Base-by-base conservation (phyloP, 768 basidiomycete species). In the Coprinopsis marcescibilis region DNA sequence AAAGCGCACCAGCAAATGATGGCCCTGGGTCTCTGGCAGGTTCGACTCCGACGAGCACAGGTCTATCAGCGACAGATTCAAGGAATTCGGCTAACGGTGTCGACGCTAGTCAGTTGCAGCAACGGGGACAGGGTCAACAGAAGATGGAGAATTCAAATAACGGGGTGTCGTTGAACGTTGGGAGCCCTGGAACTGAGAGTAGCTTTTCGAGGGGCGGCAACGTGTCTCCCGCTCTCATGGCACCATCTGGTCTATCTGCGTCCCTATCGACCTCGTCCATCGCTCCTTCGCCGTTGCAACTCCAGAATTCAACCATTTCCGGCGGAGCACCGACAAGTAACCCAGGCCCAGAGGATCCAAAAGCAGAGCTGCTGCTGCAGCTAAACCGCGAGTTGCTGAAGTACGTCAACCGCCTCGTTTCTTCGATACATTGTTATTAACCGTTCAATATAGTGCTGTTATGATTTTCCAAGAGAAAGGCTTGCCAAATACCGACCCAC, bases 311-410 rank as follows among this genome's bases (percentile, higher is more conserved):
- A 17, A 11, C 35, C 23, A 38, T 17, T 7, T 21, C 19, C 14
- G 14, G 3, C 17, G 33, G 32, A n/a, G 20, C 46, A 29, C 23
- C 37, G 3, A 27, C 46, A 13, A 39, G 13, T 17, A 27, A 26
- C 10, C 15, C 38, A n/a, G 41, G 26, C 26, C 21, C 21, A 43
- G 48, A 49, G 34, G 69, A 74, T 49, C 59, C 76, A 25, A 87
- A 83, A 63, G 81, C 81, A 29, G 66, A 71, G 29, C 64, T 74
- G 8, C 72, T 89, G 35, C 61, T 89, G 34, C 80, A 85, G 46
- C 65, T 89, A 26, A 89, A 89, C 52, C 63, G 71, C 0, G 85
- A 88, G 51, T 64, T 89, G 32, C 62, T 89, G 48, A 82, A 75
- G 87, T 89, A 46, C 29, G 75, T 55, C 11, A 10, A 8, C 61